Base-by-base conservation (phyloP, 2,329 filamentous ascomycete genomes). In the Pseudocercospora ulei region DNA sequence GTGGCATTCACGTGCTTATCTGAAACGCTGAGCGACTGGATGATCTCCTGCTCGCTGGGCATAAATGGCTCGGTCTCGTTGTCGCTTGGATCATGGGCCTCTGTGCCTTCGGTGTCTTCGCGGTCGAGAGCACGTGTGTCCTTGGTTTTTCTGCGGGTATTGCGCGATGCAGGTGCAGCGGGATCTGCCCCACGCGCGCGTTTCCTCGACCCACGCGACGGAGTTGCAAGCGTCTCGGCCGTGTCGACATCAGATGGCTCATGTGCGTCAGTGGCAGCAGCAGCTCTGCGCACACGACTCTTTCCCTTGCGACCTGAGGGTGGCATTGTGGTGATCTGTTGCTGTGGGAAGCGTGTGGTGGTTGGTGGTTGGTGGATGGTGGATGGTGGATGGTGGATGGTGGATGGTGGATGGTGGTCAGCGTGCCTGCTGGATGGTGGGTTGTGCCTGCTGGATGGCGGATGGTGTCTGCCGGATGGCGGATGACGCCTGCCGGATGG, bases 1-100 rank as follows among this genome's bases (percentile, higher is more conserved):
- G 67, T 59, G n/a, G 70, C 67, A 45, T 77, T 72, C 1, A 80
- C 66, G 2, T 71, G 58, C 49, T 67, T 66, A 33, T 60, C 56
- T 11, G 67, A 64, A 13, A 63, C 57, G 45, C 61, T 62, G 38
- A 70, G 58, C 28, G 62, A 59, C 37, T 61, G 53, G 23, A 65
- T 61, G 31, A 63, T 60, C 35, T 63, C 66, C 48, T 65, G 59
- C 52, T 69, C 66, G 47, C 60, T 56, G 7, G 60, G 59, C 8
- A 53, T 47, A 14, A 57, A 54, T 19, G 56, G 53, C 42, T 61
- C 59, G 16, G 57, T 61, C 12, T 61, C 60, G 31, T 56, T 56
- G 48, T 61, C 59, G 49, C 56, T 62, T 8, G 51, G 50, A 12
- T 61, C 59, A 57, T 48, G 59, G 52, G 39, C 59, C 55, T 60